Evolutionary conservation across 2,329 filamentous ascomycete species (phyloP), one percentile per base, ranked within the genome.

Genomic region (Colletotrichum euphorbiae): DNA sequence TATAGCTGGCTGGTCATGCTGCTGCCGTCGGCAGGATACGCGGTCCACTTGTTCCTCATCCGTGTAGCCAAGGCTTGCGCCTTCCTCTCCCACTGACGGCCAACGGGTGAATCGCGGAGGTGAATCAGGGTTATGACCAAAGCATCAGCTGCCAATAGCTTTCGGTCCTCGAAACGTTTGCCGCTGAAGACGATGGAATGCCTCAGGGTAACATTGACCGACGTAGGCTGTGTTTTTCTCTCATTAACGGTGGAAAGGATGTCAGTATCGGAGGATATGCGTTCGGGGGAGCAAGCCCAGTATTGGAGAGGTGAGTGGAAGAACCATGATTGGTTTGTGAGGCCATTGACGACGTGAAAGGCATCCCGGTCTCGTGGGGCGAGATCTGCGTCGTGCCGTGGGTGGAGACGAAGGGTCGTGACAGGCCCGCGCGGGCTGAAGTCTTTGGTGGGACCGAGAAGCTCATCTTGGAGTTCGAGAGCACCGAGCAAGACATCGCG

Each of bases 261-360:
- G 74, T 94, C 84, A 0, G 76, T 61, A 73, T 95, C 92, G 15
- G 78, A 76, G 28, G 85, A 76, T 56, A 95, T 86, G 6, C 78
- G 79, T 1, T 86, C 83, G 6, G 81, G 74, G n/a, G 84, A 91
- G 75, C 90, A 91, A 68, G 89, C 85, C 92, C 92, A 95, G 77
- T 94, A 94, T 77, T 93, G 89, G 61, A 95, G 79, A 1, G 92
- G 92, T n/a, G 92, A 94, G 73, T 94, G 91, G 74, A 92, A 92
- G 72, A 92, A 92, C 91, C 91, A 93, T 4, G 88, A 88, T 72
- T 89, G 80, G 71, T 88, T 85, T 4, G 84, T 87, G 38, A 89
- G 77, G 13, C 87, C 88, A 73, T 90, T 89, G 71, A 83, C 80
- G 58, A 87, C 84, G 73, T 90, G 88, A 28, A 87, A 81, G 8